phyloP scores from a whole-genome alignment of 441 rosid species.

The Gossypium schwendimanii region DNA sequence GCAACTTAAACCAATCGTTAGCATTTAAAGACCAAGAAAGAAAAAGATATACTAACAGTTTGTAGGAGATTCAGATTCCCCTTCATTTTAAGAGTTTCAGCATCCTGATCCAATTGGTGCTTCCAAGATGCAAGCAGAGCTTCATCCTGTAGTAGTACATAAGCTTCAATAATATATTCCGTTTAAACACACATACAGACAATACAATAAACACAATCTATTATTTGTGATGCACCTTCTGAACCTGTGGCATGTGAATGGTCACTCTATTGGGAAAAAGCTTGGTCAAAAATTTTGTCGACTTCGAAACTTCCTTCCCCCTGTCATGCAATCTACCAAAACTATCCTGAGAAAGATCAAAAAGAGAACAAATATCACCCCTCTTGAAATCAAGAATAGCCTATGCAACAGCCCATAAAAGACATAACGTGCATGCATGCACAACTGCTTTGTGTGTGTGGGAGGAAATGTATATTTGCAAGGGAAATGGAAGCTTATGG shows the following conservation, averaged over 20 bases:
- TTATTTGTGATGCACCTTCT: background rate
- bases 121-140: slow-evolving; percentile 57
- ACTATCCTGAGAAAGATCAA: slow-evolving; percentile 49
- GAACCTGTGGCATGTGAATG: slow-evolving; percentile 71
- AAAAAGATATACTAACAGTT: slow-evolving; percentile 34
- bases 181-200: background rate
- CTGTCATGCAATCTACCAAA: slow-evolving; percentile 68
- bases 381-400: slow-evolving; percentile 18
- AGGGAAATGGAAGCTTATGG: background rate
- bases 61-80: slow-evolving; percentile 58
- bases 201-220: background rate
- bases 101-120: slow-evolving; percentile 59
- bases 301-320: slow-evolving; percentile 71
- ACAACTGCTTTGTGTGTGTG: background rate
- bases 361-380: slow-evolving; percentile 8
- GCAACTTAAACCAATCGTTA: background rate
- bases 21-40: slow-evolving; percentile 6
- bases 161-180: slow-evolving; percentile 6
- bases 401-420: background rate
- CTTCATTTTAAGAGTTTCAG: slow-evolving; percentile 71
- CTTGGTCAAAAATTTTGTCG: slow-evolving; percentile 53
- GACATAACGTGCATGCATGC: background rate
- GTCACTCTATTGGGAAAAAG: slow-evolving; percentile 73
- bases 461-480: background rate
- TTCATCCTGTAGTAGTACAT: slow-evolving; percentile 45